phyloP scores from a whole-genome alignment of 257 asterid species.

The Ehretia macrophylla region DNA sequence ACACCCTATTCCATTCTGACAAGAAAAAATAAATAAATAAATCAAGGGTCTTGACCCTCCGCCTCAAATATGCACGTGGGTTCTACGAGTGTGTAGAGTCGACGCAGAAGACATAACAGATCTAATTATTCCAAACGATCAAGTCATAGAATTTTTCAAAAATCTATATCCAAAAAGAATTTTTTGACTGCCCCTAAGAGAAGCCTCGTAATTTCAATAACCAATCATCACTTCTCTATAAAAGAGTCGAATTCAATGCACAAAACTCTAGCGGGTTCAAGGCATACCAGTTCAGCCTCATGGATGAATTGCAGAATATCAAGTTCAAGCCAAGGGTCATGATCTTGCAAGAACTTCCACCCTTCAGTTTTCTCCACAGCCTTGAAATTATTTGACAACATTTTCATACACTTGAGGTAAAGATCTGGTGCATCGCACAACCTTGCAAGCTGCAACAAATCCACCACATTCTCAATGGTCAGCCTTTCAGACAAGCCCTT shows the following conservation, averaged over 20 bases:
- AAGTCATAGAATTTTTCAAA: too few species aligned
- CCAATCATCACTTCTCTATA: not conserved
- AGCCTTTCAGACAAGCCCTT: slow-evolving; percentile 44
- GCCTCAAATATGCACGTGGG: too few species aligned
- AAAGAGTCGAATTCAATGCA: not conserved
- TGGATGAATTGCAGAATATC: slow-evolving; percentile 77
- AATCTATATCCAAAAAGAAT: too few species aligned
- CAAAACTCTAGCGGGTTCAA: not conserved
- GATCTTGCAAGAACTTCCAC: slow-evolving; percentile 69
- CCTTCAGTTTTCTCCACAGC: slow-evolving; percentile 78
- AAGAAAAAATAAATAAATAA: too few species aligned
- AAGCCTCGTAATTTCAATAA: too few species aligned
- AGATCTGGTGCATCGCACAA: slow-evolving; percentile 90
- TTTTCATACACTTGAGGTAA: slow-evolving; percentile 60
- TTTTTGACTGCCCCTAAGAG: too few species aligned
- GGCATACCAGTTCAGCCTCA: slow-evolving; percentile 70
- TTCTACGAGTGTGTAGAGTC: too few species aligned
- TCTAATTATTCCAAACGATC: too few species aligned
- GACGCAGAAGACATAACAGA: too few species aligned
- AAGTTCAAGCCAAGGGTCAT: slow-evolving; percentile 85
- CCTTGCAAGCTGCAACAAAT: slow-evolving; percentile 80
- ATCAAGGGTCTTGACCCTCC: too few species aligned
- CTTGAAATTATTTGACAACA: slow-evolving; percentile 44
- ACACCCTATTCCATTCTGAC: too few species aligned
- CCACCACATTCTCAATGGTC: slow-evolving; percentile 61